These are phyloP conservation scores for Leccinellum rugosiceps DNA, from an alignment of 768 basidiomycete genomes.

Conservation along the genomic window DNA sequence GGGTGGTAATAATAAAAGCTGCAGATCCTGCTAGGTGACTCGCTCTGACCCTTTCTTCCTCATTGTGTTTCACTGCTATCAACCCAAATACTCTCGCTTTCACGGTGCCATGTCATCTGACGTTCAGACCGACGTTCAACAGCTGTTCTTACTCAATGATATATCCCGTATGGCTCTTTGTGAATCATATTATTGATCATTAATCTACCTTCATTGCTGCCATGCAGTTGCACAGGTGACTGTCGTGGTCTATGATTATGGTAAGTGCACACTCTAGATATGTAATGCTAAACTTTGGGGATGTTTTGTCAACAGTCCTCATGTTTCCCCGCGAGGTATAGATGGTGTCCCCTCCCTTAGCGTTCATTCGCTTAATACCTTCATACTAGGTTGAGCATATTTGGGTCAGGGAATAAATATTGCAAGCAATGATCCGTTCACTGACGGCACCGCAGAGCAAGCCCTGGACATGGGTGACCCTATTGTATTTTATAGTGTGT, in stretches of 20 bases:
- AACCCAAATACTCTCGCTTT: not conserved
- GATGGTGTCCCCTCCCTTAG: not conserved
- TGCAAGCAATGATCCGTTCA: not conserved
- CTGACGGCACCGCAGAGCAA: not conserved
- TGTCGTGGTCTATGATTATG: not conserved
- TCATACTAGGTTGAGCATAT: not conserved
- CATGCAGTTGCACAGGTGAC: not conserved
- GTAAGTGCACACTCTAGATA: not conserved
- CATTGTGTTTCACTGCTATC: not conserved
- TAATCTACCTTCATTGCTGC: not conserved
- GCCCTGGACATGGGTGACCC: not conserved
- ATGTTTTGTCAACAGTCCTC: not conserved
- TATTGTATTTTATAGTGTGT: not conserved
- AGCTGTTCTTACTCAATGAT: not conserved
- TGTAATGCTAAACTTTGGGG: not conserved
- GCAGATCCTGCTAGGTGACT: not conserved
- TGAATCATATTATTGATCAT: not conserved
- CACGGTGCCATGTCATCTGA: not conserved
- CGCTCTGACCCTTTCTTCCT: not conserved
- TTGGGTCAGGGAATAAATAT: not conserved
- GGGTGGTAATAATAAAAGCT: not conserved
- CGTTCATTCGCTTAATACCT: not conserved
- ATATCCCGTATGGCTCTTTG: not conserved
- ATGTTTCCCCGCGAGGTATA: not conserved
- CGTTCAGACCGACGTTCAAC: not conserved